Conservation (phyloP, 495 filamentous ascomycete species). For the Ramalina intermedia region DNA sequence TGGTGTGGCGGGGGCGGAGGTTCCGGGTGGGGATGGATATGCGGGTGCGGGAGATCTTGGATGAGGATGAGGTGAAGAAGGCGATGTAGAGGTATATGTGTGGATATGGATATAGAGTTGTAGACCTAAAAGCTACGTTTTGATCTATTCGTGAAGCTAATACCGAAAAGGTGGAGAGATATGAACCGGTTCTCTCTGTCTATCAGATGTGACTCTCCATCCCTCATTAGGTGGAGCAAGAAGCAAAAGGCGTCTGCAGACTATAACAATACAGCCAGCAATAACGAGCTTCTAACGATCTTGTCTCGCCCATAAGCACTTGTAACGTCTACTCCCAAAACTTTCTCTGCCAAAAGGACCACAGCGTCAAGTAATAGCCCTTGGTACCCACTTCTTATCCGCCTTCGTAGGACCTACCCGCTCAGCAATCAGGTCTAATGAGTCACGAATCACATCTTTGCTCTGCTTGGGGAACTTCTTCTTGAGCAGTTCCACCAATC, state of each 20-base stretch:
- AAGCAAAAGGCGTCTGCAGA: no score
- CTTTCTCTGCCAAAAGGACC: background rate
- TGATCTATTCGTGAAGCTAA: background rate
- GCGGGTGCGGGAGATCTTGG: constrained; percentile 44
- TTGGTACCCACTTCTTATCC: constrained; percentile 48
- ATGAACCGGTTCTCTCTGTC: no score
- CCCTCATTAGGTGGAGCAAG: no score
- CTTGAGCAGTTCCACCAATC: constrained; percentile 61
- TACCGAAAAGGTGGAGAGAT: no score
- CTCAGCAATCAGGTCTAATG: constrained; percentile 53
- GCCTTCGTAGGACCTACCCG: constrained; percentile 46
- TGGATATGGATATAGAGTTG: background rate
- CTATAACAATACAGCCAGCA: no score
- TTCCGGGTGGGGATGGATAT: constrained; percentile 80
- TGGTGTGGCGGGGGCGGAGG: constrained; percentile 69
- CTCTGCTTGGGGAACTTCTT: constrained; percentile 60
- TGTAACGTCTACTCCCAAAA: no score
- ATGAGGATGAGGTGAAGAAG: background rate
- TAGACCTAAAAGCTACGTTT: background rate
- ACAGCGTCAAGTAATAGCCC: background rate
- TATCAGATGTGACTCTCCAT: no score
- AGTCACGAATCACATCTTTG: constrained; percentile 57
- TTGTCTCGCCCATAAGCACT: no score
- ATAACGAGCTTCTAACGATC: no score
- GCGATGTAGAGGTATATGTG: background rate